Conservation (phyloP, 345 rosid genomes). For the Lumnitzera racemosa region DNA sequence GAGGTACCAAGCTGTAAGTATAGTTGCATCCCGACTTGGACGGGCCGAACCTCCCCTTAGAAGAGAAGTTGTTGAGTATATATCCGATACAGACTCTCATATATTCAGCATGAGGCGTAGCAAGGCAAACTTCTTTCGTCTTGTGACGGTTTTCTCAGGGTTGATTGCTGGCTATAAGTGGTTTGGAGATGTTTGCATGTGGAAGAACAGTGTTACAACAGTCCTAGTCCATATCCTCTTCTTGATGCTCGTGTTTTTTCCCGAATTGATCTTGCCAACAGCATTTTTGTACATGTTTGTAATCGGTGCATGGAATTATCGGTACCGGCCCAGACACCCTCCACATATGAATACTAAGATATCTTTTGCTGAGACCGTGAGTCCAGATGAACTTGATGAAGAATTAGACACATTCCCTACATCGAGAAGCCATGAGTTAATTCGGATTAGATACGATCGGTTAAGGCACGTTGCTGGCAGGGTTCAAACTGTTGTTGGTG, state of each 20-base stretch:
- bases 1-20: slow-evolving; percentile 63
- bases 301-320: slow-evolving; percentile 78
- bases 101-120: slow-evolving; percentile 97
- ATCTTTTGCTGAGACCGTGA: slow-evolving; percentile 58
- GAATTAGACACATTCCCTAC: slow-evolving; percentile 89
- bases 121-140: slow-evolving; percentile 77
- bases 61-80: slow-evolving; percentile 81
- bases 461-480: slow-evolving; percentile 72
- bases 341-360: slow-evolving; percentile 86
- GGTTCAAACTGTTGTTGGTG: slow-evolving; percentile 86
- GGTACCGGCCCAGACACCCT: slow-evolving; percentile 67
- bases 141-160: slow-evolving; percentile 56
- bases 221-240: slow-evolving; percentile 53
- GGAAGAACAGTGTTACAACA: slow-evolving; percentile 74
- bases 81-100: slow-evolving; percentile 82
- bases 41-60: slow-evolving; percentile 86
- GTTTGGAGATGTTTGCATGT: slow-evolving; percentile 79
- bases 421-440: slow-evolving; percentile 28
- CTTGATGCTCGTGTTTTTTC: slow-evolving; percentile 55
- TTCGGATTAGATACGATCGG: slow-evolving; percentile 72
- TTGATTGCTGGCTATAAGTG: slow-evolving; percentile 53
- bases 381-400: slow-evolving; percentile 83
- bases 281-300: slow-evolving; percentile 66
- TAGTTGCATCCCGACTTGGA: slow-evolving; percentile 74
- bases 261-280: slow-evolving; percentile 78